Conservation (phyloP, 768 basidiomycete species). For the Botryobasidium botryosum region DNA sequence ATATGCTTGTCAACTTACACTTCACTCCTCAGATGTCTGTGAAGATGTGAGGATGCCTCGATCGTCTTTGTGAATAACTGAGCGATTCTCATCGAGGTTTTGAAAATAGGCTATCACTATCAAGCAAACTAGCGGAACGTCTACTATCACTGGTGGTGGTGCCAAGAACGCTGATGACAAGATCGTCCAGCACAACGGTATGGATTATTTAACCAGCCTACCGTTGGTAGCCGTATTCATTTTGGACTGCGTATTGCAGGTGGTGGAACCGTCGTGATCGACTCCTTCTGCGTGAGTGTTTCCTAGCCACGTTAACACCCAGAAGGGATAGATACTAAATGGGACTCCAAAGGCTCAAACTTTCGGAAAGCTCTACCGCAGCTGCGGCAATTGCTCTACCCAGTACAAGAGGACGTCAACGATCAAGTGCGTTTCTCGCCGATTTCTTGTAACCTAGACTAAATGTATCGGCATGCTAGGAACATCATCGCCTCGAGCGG, state of each 20-base stretch:
- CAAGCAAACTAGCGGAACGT: conserved; percentile 2
- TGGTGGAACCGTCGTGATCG: conserved; percentile 2
- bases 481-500: not conserved
- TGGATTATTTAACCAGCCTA: no score
- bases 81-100: no score
- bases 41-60: no score
- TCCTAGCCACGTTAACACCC: no score
- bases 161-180: conserved; percentile 9
- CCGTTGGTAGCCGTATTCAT: no score
- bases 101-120: conserved; percentile 8
- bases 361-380: conserved; percentile 6
- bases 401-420: conserved; percentile 4
- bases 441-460: no score
- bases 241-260: no score
- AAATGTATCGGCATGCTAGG: no score
- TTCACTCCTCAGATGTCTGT: conserved; percentile 3
- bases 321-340: no score
- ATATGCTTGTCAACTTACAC: no score
- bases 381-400: conserved; percentile 9
- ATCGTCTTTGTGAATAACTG: no score
- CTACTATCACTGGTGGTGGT: conserved; percentile 9
- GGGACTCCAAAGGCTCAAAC: no score
- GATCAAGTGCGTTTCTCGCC: not conserved
- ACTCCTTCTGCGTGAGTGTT: conserved; percentile 7
- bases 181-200: conserved; percentile 10